A percentile compares a stretch with the other conserved stretches of the same genome.
These are phyloP conservation scores for Stephania japonica DNA, from an alignment of 164 flowering plant genomes.

Conservation along the genomic window DNA sequence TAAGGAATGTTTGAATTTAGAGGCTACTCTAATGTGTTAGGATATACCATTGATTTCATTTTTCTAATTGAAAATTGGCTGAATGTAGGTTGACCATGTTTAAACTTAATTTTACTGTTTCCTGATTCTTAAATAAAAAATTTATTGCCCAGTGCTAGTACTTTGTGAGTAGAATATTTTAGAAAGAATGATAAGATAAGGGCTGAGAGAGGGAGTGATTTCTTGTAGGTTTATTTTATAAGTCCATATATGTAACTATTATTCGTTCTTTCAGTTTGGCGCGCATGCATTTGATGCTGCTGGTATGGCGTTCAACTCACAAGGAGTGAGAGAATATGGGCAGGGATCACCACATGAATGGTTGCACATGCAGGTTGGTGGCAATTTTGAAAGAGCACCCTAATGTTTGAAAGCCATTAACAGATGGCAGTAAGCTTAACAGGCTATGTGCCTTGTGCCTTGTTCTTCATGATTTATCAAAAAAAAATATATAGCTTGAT, in stretches of 20 bases:
- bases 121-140: neutral
- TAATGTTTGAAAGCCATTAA: slow-evolving; percentile 15
- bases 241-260: neutral
- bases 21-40: neutral
- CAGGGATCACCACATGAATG: slow-evolving; percentile 61
- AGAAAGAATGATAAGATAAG: neutral
- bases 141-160: no score
- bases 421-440: slow-evolving; percentile 13
- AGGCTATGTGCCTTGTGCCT: neutral
- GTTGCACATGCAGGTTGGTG: slow-evolving; percentile 88
- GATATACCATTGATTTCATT: neutral
- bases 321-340: slow-evolving; percentile 54
- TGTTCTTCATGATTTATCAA: neutral
- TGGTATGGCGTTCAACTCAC: slow-evolving; percentile 54
- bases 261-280: slow-evolving; percentile 35
- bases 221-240: neutral
- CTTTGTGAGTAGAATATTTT: no score
- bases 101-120: neutral
- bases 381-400: slow-evolving; percentile 56
- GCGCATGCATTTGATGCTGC: slow-evolving; percentile 51
- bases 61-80: neutral
- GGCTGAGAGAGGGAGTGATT: neutral
- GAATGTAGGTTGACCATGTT: neutral
- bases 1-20: neutral
- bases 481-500: neutral